Base-by-base conservation (phyloP, 208 protist species). In the Wallacemonas sp. region DNA sequence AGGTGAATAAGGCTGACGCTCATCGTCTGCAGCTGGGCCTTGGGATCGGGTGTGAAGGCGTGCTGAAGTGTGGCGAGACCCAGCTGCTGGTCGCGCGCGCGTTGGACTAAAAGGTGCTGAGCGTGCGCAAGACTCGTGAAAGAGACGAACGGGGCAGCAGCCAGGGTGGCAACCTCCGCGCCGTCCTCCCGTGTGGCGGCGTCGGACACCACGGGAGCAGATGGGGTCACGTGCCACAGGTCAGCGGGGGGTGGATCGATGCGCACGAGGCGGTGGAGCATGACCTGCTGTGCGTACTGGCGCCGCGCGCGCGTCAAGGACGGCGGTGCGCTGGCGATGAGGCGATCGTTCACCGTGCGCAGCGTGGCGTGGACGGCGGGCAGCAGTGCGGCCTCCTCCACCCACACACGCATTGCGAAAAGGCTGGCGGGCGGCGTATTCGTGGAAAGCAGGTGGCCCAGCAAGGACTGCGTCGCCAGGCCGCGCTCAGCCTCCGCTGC, bases 361-460 rank as follows among this genome's bases (percentile, higher is more conserved):
- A 93, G 67, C 11, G 79, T 75, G 2, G 66, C 65, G 59, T 91
- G 87, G 20, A 87, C 82, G 20, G 73, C 64, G 8, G 72, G 62
- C 12, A 84, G 48, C 68, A 83, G 72, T 45, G 42, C 59, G 22
- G 74, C 69, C 8, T 77, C 55, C 52, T 90, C 87, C 25, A 84
- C 83, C 84, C 87, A 93, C 18, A 93, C 82, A 2, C 62, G 69
- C 25, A 93, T 62, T 14, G 82, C 87, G 44, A 81, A 89, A 23
- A 76, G 25, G 70, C 73, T 18, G 69, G 80, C 18, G 70, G 73
- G 7, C 16, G 20, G 11, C 10, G 57, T 38, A 38, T 64, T 31
- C 38, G 38, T 18, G 2, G 36, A 45, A 5, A 64, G 39, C 22
- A 64, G 57, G 3, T 7, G 7, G n/a, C 4, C 5, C 3, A 64